phyloP scores from a whole-genome alignment of 768 basidiomycete species.

The Lentinus tigrinus region DNA sequence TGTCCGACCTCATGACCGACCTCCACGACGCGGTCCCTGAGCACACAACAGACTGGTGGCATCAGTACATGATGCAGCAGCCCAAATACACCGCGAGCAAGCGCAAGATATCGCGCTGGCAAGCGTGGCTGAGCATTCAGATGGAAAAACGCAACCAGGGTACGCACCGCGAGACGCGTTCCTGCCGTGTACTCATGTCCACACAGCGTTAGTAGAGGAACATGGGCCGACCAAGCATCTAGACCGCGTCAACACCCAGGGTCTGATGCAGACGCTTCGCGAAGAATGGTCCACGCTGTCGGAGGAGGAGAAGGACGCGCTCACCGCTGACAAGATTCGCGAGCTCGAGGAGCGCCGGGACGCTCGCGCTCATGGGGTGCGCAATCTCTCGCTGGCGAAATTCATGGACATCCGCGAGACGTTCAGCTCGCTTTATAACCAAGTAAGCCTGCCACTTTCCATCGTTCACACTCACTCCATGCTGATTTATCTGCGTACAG shows the following conservation, averaged over 20 bases:
- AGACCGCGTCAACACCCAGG: background rate
- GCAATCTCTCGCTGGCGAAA: background rate
- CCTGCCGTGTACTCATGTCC: background rate
- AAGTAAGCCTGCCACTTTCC: too few relatives aligned
- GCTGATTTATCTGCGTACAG: too few relatives aligned
- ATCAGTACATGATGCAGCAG: too few relatives aligned
- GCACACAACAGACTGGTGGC: too few relatives aligned
- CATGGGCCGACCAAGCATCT: background rate
- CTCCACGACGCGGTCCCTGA: too few relatives aligned
- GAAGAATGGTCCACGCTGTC: background rate
- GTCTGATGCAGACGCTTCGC: background rate
- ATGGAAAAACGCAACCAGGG: too few relatives aligned
- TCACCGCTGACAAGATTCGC: background rate
- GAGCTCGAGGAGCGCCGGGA: background rate
- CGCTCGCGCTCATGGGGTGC: background rate
- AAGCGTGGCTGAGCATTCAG: too few relatives aligned
- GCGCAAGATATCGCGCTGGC: too few relatives aligned
- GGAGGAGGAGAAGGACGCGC: background rate
- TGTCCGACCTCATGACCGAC: too few relatives aligned
- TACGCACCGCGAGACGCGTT: too few relatives aligned
- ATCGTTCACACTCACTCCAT: too few relatives aligned
- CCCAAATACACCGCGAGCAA: too few relatives aligned
- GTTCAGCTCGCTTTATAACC: background rate
- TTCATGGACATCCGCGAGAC: background rate
- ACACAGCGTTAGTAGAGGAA: background rate